A percentile compares a stretch with the other conserved stretches of the same genome.
Evolutionary conservation across 2,329 filamentous ascomycete genomes (phyloP).

Genomic region (Cryphonectria carpinicola): DNA sequence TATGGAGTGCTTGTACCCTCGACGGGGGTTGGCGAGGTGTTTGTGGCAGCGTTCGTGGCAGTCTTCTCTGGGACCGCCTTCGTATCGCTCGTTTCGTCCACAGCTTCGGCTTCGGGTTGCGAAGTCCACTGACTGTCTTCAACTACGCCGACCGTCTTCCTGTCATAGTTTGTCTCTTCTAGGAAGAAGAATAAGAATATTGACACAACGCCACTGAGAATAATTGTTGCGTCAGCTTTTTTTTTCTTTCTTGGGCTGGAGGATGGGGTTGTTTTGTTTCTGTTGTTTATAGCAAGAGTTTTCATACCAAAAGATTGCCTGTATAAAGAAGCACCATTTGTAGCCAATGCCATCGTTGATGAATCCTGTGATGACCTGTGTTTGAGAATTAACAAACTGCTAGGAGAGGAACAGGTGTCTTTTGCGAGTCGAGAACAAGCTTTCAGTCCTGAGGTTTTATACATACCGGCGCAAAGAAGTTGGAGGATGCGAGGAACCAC

Average conservation of each 20-base stretch:
- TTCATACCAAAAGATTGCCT: constrained; percentile 34
- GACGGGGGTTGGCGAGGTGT: neutral
- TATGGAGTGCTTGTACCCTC: constrained; percentile 21
- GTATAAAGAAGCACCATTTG: constrained; percentile 40
- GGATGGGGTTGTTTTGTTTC: neutral
- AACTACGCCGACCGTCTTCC: constrained; percentile 32
- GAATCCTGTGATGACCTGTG: constrained; percentile 37
- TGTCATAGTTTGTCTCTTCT: constrained; percentile 55
- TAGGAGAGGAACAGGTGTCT: neutral
- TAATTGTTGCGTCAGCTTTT: neutral
- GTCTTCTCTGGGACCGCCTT: constrained; percentile 18
- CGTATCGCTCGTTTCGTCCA: constrained; percentile 4
- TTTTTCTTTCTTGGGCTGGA: neutral
- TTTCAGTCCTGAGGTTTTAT: neutral
- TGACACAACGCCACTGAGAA: constrained; percentile 30
- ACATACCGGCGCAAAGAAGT: constrained; percentile 38
- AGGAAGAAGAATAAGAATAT: constrained; percentile 52
- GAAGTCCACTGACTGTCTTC: constrained; percentile 10
- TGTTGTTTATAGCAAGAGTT: too few species aligned
- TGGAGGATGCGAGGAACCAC: constrained; percentile 35
- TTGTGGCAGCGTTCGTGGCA: neutral
- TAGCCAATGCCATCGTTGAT: constrained; percentile 39
- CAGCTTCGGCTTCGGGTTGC: constrained; percentile 14
- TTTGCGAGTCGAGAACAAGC: neutral
- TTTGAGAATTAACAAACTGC: neutral